Conservation (phyloP, 192 early-diverging fungal species). For the Backusella morwellensis region DNA sequence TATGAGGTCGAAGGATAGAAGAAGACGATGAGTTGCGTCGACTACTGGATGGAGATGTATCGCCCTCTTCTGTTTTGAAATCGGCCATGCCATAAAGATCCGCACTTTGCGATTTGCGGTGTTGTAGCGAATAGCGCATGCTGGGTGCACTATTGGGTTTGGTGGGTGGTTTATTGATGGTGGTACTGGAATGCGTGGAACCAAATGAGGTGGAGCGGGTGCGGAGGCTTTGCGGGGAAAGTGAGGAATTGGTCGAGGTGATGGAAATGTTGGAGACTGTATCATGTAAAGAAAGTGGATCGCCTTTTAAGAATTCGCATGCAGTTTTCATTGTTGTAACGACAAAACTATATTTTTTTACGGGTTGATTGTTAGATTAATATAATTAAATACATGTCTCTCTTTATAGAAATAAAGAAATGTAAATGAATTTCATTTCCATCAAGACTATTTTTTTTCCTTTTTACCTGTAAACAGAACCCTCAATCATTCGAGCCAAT, state of each 20-base stretch:
- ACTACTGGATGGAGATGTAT: not conserved
- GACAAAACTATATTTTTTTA: constrained; percentile 40
- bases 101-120: constrained; percentile 36
- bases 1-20: constrained; percentile 20
- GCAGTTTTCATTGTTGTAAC: constrained; percentile 49
- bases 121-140: not conserved
- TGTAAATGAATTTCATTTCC: not conserved
- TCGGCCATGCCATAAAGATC: constrained; percentile 13
- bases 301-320: constrained; percentile 47
- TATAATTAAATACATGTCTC: not conserved
- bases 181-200: not conserved
- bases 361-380: no score
- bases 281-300: constrained; percentile 40
- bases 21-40: not conserved
- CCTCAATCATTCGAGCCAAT: constrained; percentile 39
- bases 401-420: not conserved
- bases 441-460: no score
- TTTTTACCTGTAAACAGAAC: constrained; percentile 42
- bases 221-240: constrained; percentile 16
- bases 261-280: not conserved
- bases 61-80: not conserved
- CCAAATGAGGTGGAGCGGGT: constrained; percentile 28
- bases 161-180: not conserved
- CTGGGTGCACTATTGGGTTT: not conserved
- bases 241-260: constrained; percentile 19